Base-by-base conservation (phyloP, 768 basidiomycete genomes). In the Pleurotus tuber-regium region DNA sequence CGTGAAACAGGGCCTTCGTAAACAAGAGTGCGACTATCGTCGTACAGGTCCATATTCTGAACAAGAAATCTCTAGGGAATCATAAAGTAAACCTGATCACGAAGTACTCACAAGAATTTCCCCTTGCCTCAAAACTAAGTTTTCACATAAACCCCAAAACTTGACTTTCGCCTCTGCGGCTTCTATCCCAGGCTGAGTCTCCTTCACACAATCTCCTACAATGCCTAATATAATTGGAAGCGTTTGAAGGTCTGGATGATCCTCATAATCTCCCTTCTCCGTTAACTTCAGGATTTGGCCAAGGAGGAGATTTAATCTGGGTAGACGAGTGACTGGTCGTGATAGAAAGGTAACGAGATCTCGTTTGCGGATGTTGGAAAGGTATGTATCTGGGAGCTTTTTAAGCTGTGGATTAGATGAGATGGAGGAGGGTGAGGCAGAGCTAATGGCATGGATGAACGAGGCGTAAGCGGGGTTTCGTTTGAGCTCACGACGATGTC, bases 81-180 rank as follows among this genome's bases (percentile, higher is more conserved):
- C 51, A 28, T 21, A 38, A 29, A 16, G 10, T 3, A 40, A 30
- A 33, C 19, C 16, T 28, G 25, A 54, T 50, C n/a, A 11, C 5
- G 28, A 36, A 39, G 19, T 3, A 68, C 84, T 54, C 61, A 91
- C 92, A 30, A 92, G 84, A 14, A 94, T 82, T 65, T 95, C 92
- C 21, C 88, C 92, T 55, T 78, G 83, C 60, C 83, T 82, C 60
- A 83, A 90, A 10, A 81, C 66, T 43, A 96, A 63, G 58, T 79
- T 85, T 69, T 95, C 90, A 57, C 82, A 83, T 2, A 95, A 70
- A 47, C 74, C 83, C 86, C 87, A 90, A 54, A 92, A 85, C 62
- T 92, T 92, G 57, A 94, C 92, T 63, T 92, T 92, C 55, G 82
- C 79, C 63, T 95, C 92, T 1, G 93, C 90, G n/a, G 86, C 89